Evolutionary conservation across 148 eudicot species (phyloP), one percentile per base, ranked within the genome.

Genomic region (Amaranthus cruentus): DNA sequence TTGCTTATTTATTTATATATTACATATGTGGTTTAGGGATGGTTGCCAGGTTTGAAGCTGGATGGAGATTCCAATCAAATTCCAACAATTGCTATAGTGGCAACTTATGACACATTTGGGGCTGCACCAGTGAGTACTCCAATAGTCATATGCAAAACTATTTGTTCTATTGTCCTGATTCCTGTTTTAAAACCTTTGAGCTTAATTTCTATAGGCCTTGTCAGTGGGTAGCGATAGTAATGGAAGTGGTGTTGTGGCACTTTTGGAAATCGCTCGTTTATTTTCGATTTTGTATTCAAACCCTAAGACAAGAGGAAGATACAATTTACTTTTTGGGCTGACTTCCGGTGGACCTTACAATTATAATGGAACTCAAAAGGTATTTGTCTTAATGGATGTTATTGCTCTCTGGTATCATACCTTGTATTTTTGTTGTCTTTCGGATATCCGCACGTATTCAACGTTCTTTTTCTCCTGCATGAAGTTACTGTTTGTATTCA

Each of bases 301-400:
- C 77, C 97, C 99, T 58, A 92, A 83, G 80, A 96, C 97, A 55
- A 89, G 96, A 81, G 99, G 97, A 76, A 87, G 90, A 74, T 96
- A 96, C 85, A 96, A 96, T 80, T 77, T 96, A 73, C 96, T 96
- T 75, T 96, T 96, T 85, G 99, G 90, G 57, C 86, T 96, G 59
- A 96, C 99, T 46, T 90, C 99, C 83, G 99, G 92, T 81, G 99
- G 99, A 68, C 99, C 99, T 70, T 96, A 92, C 76, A 96, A 96
- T 84, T 96, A 90, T 82, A 88, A 92, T 75, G 99, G 99, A 77
- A 96, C 99, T 60, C 84, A 92, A 8, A 96, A 90, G 97, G 99
- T 96, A 76, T 73, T 60, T 14, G 7, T 28, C 64, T 81, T 62
- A 28, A 56, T 73, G 64, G 49, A 44, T 6, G 18, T 68, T 2